Evolutionary conservation across 2,329 filamentous ascomycete genomes (phyloP).

Genomic region (Thyridium curvatum): DNA sequence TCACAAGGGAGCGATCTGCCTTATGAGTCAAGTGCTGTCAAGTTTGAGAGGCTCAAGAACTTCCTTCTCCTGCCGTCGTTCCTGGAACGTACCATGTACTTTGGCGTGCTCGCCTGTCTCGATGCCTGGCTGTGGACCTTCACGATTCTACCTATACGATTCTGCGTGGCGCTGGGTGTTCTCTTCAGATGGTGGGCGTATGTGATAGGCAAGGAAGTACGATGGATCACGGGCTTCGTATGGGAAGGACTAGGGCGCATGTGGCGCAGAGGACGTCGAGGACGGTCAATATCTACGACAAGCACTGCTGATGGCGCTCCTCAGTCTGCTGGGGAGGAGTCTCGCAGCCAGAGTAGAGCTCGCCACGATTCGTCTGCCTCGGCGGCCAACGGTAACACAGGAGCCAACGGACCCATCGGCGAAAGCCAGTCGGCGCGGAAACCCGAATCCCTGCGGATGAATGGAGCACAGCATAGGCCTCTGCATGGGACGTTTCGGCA

Average conservation of each 20-base stretch:
- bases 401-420: no score
- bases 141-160: slow-evolving; percentile 87
- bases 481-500: slow-evolving; percentile 43
- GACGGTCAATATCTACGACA: slow-evolving; percentile 24
- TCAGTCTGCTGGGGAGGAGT: slow-evolving; percentile 29
- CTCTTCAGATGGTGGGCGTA: slow-evolving; percentile 73
- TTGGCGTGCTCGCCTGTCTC: slow-evolving; percentile 84
- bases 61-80: slow-evolving; percentile 77
- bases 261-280: slow-evolving; percentile 57
- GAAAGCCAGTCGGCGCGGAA: background rate
- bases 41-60: slow-evolving; percentile 86
- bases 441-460: slow-evolving; percentile 3
- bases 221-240: slow-evolving; percentile 69
- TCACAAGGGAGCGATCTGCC: slow-evolving; percentile 54
- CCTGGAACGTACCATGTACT: slow-evolving; percentile 78
- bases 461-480: slow-evolving; percentile 17
- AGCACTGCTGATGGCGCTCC: slow-evolving; percentile 14
- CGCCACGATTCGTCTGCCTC: slow-evolving; percentile 7
- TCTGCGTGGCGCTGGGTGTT: slow-evolving; percentile 72
- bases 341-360: slow-evolving; percentile 27
- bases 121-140: slow-evolving; percentile 97
- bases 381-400: background rate
- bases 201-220: slow-evolving; percentile 63
- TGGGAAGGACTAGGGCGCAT: slow-evolving; percentile 74
- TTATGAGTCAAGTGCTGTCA: slow-evolving; percentile 88